Conservation (phyloP, 345 rosid species). For the Eucalyptus viminalis region DNA sequence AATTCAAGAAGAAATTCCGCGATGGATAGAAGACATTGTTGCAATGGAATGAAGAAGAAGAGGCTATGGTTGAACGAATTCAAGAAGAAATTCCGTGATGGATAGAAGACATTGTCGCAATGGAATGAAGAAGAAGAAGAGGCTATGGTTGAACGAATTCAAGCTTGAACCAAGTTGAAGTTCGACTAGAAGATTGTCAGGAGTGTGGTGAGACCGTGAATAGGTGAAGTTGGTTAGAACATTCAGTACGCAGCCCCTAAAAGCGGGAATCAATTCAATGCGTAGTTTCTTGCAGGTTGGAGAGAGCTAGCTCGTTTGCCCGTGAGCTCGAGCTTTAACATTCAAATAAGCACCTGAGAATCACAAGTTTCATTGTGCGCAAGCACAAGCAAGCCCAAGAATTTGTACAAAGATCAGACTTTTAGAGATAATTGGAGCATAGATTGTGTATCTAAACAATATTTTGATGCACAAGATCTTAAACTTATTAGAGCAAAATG, state of each 20-base stretch:
- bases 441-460: neutral
- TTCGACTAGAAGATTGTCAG: neutral
- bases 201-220: neutral
- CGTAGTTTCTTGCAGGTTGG: neutral
- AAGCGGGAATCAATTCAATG: neutral
- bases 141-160: too few species aligned
- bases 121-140: neutral
- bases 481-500: neutral
- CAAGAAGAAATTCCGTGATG: too few species aligned
- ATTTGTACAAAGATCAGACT: neutral
- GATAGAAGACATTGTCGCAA: fast-evolving
- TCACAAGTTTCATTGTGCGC: neutral
- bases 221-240: neutral
- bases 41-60: too few species aligned
- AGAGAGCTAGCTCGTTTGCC: neutral
- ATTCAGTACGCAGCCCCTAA: neutral
- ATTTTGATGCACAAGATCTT: neutral
- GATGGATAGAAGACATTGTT: too few species aligned
- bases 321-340: neutral
- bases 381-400: neutral
- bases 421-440: neutral
- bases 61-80: too few species aligned
- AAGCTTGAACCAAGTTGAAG: neutral
- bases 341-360: neutral
- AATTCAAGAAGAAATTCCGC: too few species aligned